Percentiles rank a stretch among this genome's conserved stretches.
These are phyloP conservation scores for Candida albicans DNA, from an alignment of 1,139 yeast species.

Conservation along the genomic window DNA sequence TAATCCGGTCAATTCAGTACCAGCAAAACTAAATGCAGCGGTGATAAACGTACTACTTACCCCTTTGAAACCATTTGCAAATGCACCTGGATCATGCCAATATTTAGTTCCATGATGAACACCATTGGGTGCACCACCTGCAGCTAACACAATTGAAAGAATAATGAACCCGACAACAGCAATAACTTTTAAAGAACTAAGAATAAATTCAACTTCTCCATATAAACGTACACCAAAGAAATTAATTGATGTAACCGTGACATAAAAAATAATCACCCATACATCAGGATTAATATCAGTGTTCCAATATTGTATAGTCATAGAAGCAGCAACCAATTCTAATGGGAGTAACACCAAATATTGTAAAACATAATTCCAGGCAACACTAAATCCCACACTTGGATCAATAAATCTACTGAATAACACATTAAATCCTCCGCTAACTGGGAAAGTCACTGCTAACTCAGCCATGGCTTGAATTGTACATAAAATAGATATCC, in stretches of 20 bases:
- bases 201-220: slow-evolving; percentile 46
- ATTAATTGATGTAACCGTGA: slow-evolving; percentile 36
- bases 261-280: slow-evolving; percentile 40
- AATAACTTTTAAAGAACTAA: slow-evolving; percentile 37
- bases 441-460: slow-evolving; percentile 39
- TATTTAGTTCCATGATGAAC: slow-evolving; percentile 37
- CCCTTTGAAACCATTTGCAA: slow-evolving; percentile 47
- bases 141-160: slow-evolving; percentile 40
- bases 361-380: slow-evolving; percentile 46
- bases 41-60: slow-evolving; percentile 42
- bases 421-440: slow-evolving; percentile 41
- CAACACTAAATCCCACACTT: slow-evolving; percentile 43
- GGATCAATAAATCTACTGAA: slow-evolving; percentile 44
- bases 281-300: slow-evolving; percentile 38
- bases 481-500: slow-evolving; percentile 30
- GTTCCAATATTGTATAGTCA: slow-evolving; percentile 44
- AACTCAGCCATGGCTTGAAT: slow-evolving; percentile 45
- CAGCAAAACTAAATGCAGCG: slow-evolving; percentile 45
- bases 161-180: slow-evolving; percentile 43
- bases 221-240: slow-evolving; percentile 44
- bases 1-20: slow-evolving; percentile 42
- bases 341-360: slow-evolving; percentile 33
- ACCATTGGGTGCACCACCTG: slow-evolving; percentile 41
- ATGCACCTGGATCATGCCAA: slow-evolving; percentile 45
- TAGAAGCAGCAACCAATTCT: slow-evolving; percentile 43